Percentiles rank a stretch among this genome's conserved stretches.
phyloP scores from a whole-genome alignment of 306 rosid species.

The Canavalia gladiata region DNA sequence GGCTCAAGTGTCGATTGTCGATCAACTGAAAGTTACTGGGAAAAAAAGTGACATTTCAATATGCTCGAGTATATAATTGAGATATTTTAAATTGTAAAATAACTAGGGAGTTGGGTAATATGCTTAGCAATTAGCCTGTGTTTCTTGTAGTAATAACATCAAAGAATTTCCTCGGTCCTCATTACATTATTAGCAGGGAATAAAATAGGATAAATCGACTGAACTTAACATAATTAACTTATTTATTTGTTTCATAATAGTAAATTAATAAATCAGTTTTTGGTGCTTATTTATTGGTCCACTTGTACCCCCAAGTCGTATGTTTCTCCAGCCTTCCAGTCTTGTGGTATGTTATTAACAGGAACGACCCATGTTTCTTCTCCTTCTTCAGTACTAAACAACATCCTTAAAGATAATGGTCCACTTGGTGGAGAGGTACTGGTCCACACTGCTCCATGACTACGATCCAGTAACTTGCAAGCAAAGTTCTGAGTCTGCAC shows the following conservation, averaged over 20 bases:
- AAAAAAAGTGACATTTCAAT: constrained; percentile 11
- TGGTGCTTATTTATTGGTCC: constrained; percentile 49
- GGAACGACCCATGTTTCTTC: constrained; percentile 91
- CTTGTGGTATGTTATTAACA: constrained; percentile 69
- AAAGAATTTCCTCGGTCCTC: constrained; percentile 18
- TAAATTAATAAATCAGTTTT: constrained; percentile 32
- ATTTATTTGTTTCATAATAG: constrained; percentile 43
- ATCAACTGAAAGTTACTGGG: constrained; percentile 14
- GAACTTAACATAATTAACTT: constrained; percentile 22
- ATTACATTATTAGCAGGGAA: neutral
- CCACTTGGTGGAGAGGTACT: constrained; percentile 81
- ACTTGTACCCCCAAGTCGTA: constrained; percentile 92
- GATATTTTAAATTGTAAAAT: neutral
- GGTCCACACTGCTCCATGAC: constrained; percentile 87
- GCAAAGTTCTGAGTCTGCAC: constrained; percentile 72
- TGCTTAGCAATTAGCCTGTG: neutral
- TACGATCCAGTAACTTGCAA: constrained; percentile 82
- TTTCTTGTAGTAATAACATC: neutral
- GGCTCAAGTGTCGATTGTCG: neutral
- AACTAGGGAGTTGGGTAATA: neutral
- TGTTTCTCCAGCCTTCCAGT: constrained; percentile 83
- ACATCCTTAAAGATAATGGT: constrained; percentile 77
- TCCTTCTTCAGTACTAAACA: constrained; percentile 76
- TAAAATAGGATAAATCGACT: constrained; percentile 5
- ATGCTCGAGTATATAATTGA: constrained; percentile 1